Evolutionary conservation across 495 filamentous ascomycete genomes (phyloP).

Genomic region (Penicillium riverlandense): DNA sequence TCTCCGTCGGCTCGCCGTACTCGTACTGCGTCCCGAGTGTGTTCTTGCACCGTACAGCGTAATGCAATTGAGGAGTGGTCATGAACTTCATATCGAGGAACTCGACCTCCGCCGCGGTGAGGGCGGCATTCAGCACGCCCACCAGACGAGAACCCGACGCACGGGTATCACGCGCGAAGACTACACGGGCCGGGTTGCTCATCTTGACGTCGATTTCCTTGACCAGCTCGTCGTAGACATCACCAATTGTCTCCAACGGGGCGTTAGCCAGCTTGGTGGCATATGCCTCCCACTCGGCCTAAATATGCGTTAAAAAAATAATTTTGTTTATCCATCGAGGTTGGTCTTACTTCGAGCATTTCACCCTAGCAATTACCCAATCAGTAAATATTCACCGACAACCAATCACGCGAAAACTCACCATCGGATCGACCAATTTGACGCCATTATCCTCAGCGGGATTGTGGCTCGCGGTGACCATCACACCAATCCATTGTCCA

Average conservation of each 20-base stretch:
- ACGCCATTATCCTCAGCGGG: constrained; percentile 95
- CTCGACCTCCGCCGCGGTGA: constrained; percentile 66
- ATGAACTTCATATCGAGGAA: constrained; percentile 76
- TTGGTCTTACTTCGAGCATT: constrained; percentile 71
- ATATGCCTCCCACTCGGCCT: constrained; percentile 80
- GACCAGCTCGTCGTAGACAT: constrained; percentile 67
- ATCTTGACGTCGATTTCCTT: constrained; percentile 67
- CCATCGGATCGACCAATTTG: constrained; percentile 95
- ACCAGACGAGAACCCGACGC: constrained; percentile 83
- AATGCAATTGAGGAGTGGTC: constrained; percentile 95
- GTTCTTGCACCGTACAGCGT: constrained; percentile 90
- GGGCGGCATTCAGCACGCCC: constrained; percentile 63
- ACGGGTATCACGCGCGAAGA: constrained; percentile 88
- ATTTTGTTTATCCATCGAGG: background rate
- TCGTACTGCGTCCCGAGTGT: constrained; percentile 72
- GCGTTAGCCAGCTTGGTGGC: constrained; percentile 86
- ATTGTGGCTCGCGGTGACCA: constrained; percentile 99
- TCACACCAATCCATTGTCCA: constrained; percentile 88
- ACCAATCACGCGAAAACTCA: constrained; percentile 20
- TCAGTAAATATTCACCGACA: background rate
- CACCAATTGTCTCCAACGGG: constrained; percentile 60
- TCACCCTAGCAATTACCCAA: constrained; percentile 53
- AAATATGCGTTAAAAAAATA: constrained; percentile 4
- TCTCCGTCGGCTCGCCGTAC: constrained; percentile 83
- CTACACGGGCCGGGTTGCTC: constrained; percentile 63